These are phyloP conservation scores for Agaricus subrufescens DNA, from an alignment of 768 basidiomycete genomes.

Conservation along the genomic window DNA sequence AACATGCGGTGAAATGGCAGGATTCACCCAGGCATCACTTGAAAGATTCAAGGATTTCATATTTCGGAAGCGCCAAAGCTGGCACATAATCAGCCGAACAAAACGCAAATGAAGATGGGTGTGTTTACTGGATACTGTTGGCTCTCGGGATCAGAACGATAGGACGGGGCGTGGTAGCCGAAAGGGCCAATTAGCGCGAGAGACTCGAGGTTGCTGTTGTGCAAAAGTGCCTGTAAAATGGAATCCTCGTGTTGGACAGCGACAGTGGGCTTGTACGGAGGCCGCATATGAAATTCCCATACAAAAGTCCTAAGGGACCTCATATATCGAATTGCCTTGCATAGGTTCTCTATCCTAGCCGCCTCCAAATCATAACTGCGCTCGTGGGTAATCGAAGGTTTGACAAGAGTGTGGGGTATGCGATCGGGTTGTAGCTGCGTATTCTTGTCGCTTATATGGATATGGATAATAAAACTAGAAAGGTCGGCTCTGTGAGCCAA, in stretches of 20 bases:
- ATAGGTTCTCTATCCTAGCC: slow-evolving; percentile 31
- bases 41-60: slow-evolving; percentile 23
- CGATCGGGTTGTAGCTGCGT: slow-evolving; percentile 35
- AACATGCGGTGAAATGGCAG: slow-evolving; percentile 25
- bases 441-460: slow-evolving; percentile 36
- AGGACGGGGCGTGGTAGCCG: slow-evolving; percentile 30
- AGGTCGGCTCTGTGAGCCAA: slow-evolving; percentile 46
- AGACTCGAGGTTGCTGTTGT: slow-evolving; percentile 25
- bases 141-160: slow-evolving; percentile 22
- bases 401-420: slow-evolving; percentile 35
- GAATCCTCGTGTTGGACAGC: slow-evolving; percentile 33
- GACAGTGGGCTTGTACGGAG: slow-evolving; percentile 20
- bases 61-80: slow-evolving; percentile 28
- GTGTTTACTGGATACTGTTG: slow-evolving; percentile 34
- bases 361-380: slow-evolving; percentile 23
- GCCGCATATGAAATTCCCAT: slow-evolving; percentile 31
- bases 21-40: slow-evolving; percentile 26
- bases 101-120: not conserved
- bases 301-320: slow-evolving; percentile 34
- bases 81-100: not conserved
- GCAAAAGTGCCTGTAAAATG: slow-evolving; percentile 28
- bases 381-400: slow-evolving; percentile 13
- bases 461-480: slow-evolving; percentile 40
- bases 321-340: slow-evolving; percentile 38
- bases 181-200: slow-evolving; percentile 34